phyloP scores from a whole-genome alignment of 108 stramenopile genomes.

The Epithemia pelagica region DNA sequence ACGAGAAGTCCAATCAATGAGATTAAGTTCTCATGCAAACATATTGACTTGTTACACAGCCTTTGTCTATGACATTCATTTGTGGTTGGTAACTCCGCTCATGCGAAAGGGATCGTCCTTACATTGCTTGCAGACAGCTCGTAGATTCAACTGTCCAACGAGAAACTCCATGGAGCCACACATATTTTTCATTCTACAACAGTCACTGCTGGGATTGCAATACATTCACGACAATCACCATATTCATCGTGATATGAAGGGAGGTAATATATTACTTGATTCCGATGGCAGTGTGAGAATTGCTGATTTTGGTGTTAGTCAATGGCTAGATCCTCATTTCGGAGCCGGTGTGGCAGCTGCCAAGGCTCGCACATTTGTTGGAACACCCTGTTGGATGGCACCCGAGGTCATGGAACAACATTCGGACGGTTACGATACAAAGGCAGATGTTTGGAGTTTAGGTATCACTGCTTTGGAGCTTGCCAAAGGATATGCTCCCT shows the following conservation, averaged over 20 bases:
- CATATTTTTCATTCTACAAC: constrained; percentile 84
- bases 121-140: constrained; percentile 60
- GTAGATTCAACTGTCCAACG: constrained; percentile 16
- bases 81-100: constrained; percentile 92
- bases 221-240: constrained; percentile 95
- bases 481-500: constrained; percentile 97
- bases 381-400: constrained; percentile 90
- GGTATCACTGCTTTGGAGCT: constrained; percentile 99
- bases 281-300: constrained; percentile 73
- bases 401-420: constrained; percentile 97
- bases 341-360: constrained; percentile 61
- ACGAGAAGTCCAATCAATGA: constrained; percentile 92
- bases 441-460: constrained; percentile 97
- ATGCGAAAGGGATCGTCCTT: constrained; percentile 91
- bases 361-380: constrained; percentile 87
- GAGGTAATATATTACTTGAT: constrained; percentile 81
- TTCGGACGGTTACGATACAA: constrained; percentile 91
- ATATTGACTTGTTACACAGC: constrained; percentile 82
- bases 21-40: constrained; percentile 85
- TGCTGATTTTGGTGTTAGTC: constrained; percentile 95
- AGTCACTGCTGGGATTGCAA: constrained; percentile 83
- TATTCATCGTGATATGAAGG: constrained; percentile 96
- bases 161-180: constrained; percentile 48
- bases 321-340: constrained; percentile 48
- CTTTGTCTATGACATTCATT: constrained; percentile 81